A percentile compares a stretch with the other conserved stretches of the same genome.
These are phyloP conservation scores for Cystobasidium pallidum DNA, from an alignment of 1,284 basidiomycete species.

Conservation along the genomic window DNA sequence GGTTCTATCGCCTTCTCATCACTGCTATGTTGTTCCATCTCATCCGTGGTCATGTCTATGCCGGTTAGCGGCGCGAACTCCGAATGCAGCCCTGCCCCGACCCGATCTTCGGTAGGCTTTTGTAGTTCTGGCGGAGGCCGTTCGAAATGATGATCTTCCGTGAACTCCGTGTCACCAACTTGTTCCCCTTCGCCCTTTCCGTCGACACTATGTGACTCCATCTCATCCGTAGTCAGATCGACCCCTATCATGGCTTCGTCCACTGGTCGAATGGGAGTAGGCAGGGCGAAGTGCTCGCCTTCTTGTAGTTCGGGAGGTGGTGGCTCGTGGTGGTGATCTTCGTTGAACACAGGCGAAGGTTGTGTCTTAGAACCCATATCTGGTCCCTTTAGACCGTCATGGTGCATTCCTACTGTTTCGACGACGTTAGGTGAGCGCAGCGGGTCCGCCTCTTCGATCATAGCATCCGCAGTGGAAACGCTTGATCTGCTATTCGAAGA, in stretches of 20 bases:
- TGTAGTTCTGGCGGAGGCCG: slow-evolving; percentile 21
- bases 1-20: neutral
- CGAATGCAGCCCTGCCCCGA: neutral
- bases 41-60: slow-evolving; percentile 30
- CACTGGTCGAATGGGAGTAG: neutral
- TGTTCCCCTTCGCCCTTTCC: neutral
- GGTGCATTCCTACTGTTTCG: too few species aligned
- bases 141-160: slow-evolving; percentile 24
- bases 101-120: neutral
- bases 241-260: neutral
- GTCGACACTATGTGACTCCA: slow-evolving; percentile 14
- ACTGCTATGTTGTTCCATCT: slow-evolving; percentile 33
- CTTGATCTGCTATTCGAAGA: neutral
- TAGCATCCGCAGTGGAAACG: neutral
- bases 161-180: neutral
- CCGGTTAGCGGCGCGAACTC: slow-evolving; percentile 2
- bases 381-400: too few species aligned
- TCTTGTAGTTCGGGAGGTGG: slow-evolving; percentile 12
- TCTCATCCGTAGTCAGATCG: slow-evolving; percentile 26
- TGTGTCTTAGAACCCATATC: neutral
- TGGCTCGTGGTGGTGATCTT: slow-evolving; percentile 25
- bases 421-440: too few species aligned
- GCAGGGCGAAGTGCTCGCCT: neutral
- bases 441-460: too few species aligned
- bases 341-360: neutral